Evolutionary conservation across 352 stramenopile species (phyloP).

Genomic region (Pythium vanterpoolii): DNA sequence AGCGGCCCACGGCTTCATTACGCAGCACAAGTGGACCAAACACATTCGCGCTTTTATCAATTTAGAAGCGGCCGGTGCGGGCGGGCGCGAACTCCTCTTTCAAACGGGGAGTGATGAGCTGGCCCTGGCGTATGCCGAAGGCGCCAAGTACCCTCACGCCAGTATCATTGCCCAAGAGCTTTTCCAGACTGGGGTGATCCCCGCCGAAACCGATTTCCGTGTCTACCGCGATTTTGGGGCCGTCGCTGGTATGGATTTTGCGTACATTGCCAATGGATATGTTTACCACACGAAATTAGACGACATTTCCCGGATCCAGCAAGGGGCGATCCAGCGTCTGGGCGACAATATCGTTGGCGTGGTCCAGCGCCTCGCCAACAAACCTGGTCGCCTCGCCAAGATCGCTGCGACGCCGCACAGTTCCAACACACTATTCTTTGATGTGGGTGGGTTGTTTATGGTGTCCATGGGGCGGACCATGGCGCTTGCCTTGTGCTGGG

Average conservation of each 20-base stretch:
- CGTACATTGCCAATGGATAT: conserved; percentile 79
- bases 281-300: conserved; percentile 77
- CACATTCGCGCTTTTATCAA: conserved; percentile 79
- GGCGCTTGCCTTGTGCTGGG: conserved; percentile 36
- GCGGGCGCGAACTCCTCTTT: conserved; percentile 71
- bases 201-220: conserved; percentile 68
- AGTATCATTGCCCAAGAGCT: conserved; percentile 78
- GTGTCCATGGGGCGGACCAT: conserved; percentile 50
- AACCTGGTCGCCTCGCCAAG: conserved; percentile 43
- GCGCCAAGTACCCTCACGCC: conserved; percentile 67
- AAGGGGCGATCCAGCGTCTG: conserved; percentile 58
- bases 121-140: conserved; percentile 62
- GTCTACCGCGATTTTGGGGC: conserved; percentile 71
- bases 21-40: conserved; percentile 68
- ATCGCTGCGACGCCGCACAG: conserved; percentile 55
- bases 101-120: conserved; percentile 77
- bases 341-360: conserved; percentile 70
- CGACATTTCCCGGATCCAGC: conserved; percentile 69
- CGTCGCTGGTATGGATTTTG: conserved; percentile 81
- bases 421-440: conserved; percentile 73
- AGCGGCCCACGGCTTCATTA: conserved; percentile 77
- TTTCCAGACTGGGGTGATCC: conserved; percentile 73
- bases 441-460: conserved; percentile 61
- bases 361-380: conserved; percentile 41
- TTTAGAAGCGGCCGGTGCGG: conserved; percentile 64